A percentile compares a stretch with the other conserved stretches of the same genome.
phyloP scores from a whole-genome alignment of 169 alveolate species.

The Cryptosporidium canis region DNA sequence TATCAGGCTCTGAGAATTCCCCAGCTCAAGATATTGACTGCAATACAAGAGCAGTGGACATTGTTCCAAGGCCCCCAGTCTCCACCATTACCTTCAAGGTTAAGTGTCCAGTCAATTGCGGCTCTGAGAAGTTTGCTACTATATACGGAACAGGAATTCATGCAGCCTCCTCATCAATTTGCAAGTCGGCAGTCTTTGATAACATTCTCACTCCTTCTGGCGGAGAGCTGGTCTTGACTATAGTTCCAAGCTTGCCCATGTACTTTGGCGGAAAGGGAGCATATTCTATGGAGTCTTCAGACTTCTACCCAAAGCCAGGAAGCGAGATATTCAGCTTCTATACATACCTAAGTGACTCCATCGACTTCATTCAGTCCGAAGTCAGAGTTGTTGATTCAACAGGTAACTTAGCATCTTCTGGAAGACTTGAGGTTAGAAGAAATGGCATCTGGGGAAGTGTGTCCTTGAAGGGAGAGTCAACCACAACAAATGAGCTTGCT shows the following conservation, averaged over 20 bases:
- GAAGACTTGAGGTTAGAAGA: constrained; percentile 77
- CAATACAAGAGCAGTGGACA: constrained; percentile 83
- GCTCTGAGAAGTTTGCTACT: constrained; percentile 77
- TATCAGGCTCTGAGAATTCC: constrained; percentile 79
- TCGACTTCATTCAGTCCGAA: constrained; percentile 85
- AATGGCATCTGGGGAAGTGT: constrained; percentile 79
- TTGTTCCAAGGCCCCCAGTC: constrained; percentile 75
- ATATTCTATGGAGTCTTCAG: constrained; percentile 74
- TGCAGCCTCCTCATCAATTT: constrained; percentile 88
- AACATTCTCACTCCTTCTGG: constrained; percentile 87
- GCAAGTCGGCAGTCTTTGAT: constrained; percentile 88
- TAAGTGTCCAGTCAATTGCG: constrained; percentile 87
- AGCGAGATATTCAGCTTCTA: constrained; percentile 75
- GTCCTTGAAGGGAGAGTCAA: constrained; percentile 40
- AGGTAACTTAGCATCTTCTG: constrained; percentile 78
- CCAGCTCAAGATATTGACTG: constrained; percentile 86
- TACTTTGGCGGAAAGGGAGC: constrained; percentile 78
- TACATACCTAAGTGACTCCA: constrained; percentile 81
- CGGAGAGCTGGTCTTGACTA: constrained; percentile 85
- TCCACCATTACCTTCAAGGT: constrained; percentile 78
- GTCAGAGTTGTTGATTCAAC: constrained; percentile 88
- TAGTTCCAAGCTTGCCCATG: constrained; percentile 79
- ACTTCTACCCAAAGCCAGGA: constrained; percentile 76
- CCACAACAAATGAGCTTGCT: constrained; percentile 65
- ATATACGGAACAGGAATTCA: constrained; percentile 87